Base-by-base conservation (phyloP, 2,329 filamentous ascomycete genomes). In the Beauveria pseudobassiana region DNA sequence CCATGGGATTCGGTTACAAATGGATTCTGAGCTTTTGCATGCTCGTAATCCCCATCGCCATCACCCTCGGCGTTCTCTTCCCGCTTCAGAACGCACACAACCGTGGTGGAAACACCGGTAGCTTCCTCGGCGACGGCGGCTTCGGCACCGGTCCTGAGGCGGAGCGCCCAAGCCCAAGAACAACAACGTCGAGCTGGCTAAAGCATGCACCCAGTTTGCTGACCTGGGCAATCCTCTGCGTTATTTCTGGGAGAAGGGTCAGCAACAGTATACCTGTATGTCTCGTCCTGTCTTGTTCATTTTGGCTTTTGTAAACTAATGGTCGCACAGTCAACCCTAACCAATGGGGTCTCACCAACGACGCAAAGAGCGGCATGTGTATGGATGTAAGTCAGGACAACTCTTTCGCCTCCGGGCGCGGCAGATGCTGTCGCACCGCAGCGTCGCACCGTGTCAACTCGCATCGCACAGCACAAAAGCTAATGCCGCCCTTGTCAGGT, bases 321-420 rank as follows among this genome's bases (percentile, higher is more conserved):
- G n/a, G 14, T 52, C 28, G n/a, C 28, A 18, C 62, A 83, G 81
- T 82, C 61, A 83, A 83, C 66, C 81, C 81, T 52, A 83, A 83
- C 65, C 81, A 82, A 70, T 83, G 81, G 81, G 79, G 78, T 65
- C 75, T 78, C 67, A 65, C 72, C 24, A 66, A 70, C 14, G 72
- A 72, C 10, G 68, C 72, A 18, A 66, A 69, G 2, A 79, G 79
- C 43, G 69, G 65, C 20, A 68, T 83, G 28, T 84, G 82, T 69
- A 75, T 84, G 75, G 80, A 82, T 72, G 81, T 83, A 73, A 70
- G 81, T 75, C 22, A 54, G 60, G 9, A 22, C 28, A 9, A 50
- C 54, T 34, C 48, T 50, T 18, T 55, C 43, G 59, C 59, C 59
- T 50, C 8, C 18, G 3, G 10, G 3, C 51, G 40, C 40, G 22